Evolutionary conservation across 768 basidiomycete species (phyloP).

Genomic region (Naganishia vishniacii): DNA sequence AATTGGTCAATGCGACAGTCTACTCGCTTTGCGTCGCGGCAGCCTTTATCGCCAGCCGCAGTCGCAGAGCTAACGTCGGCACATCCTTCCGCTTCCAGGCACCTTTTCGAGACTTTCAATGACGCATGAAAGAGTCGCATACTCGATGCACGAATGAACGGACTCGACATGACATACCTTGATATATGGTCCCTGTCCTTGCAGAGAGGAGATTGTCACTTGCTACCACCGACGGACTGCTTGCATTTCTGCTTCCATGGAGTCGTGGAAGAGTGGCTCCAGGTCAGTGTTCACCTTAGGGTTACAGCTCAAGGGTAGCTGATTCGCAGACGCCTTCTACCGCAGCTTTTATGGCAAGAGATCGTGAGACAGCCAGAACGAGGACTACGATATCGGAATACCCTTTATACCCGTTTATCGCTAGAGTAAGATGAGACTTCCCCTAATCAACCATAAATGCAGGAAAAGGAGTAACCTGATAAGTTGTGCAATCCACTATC

Average conservation of each 20-base stretch:
- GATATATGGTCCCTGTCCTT: conserved; percentile 23
- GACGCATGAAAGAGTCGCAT: conserved; percentile 11
- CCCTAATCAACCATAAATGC: too few species aligned
- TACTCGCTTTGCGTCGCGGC: too few species aligned
- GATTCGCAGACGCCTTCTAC: too few species aligned
- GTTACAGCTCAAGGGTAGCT: too few species aligned
- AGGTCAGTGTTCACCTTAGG: conserved; percentile 19
- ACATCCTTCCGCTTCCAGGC: background rate
- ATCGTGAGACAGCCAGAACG: background rate
- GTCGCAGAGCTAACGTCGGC: background rate
- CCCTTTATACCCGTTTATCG: conserved; percentile 10
- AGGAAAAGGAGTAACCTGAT: too few species aligned
- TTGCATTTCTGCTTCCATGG: conserved; percentile 26
- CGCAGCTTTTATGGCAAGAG: conserved; percentile 24
- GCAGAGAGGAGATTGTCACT: conserved; percentile 13
- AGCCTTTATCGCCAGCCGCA: too few species aligned
- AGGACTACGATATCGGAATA: conserved; percentile 10
- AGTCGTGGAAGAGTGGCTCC: conserved; percentile 26
- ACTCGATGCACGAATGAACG: background rate
- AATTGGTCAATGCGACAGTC: too few species aligned
- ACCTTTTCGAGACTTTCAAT: conserved; percentile 21
- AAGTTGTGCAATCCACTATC: too few species aligned
- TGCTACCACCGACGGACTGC: conserved; percentile 24
- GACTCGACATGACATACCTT: conserved; percentile 18
- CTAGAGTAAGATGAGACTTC: too few species aligned